Evolutionary conservation across 305 asterid species (phyloP), one percentile per base, ranked within the genome.

Genomic region (Fraxinus ornus): DNA sequence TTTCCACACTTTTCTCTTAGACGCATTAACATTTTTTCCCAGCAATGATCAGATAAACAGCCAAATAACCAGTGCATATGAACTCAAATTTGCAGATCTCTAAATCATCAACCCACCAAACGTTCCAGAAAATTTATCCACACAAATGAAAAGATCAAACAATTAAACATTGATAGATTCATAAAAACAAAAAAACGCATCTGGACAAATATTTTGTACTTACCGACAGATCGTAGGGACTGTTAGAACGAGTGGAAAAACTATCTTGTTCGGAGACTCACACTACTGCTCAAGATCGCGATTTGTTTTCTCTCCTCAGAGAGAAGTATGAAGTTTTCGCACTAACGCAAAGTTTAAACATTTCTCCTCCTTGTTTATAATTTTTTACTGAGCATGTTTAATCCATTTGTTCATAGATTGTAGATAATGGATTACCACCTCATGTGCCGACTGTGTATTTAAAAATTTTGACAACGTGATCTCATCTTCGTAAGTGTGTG

Each of bases 211-310:
- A 68, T 44, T 57, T 78, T 55, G 7, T 19, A 84, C 89, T 73
- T 28, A 86, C 89, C 85, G 36, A 75, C 86, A 84, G 85, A 88
- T 84, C 84, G 79, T 77, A 81, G 81, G 76, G 30, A 28, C 30
- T 28, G 30, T 74, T 44, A 36, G 75, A 70, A 5, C 32, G 44
- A 82, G 70, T 73, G 2, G 37, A 22, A 7, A 64, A n/a, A 79
- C 57, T 79, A 84, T 24, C 77, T 75, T 7, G 39, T 35, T 76
- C 26, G 82, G 55, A 75, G 60, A 49, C n/a, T 49, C 60, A 49
- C 60, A 49, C 60, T 49, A 49, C 4, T 3, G 60, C 2, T n/a
- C 21, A 49, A 15, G 60, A 49, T 49, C 60, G 7, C 60, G 60
- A 49, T 49, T 15, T 15, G 60, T 15, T 49, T 21, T 15, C 60